phyloP scores from a whole-genome alignment of 2,329 filamentous ascomycete species.

The Aspergillus fijiensis region DNA sequence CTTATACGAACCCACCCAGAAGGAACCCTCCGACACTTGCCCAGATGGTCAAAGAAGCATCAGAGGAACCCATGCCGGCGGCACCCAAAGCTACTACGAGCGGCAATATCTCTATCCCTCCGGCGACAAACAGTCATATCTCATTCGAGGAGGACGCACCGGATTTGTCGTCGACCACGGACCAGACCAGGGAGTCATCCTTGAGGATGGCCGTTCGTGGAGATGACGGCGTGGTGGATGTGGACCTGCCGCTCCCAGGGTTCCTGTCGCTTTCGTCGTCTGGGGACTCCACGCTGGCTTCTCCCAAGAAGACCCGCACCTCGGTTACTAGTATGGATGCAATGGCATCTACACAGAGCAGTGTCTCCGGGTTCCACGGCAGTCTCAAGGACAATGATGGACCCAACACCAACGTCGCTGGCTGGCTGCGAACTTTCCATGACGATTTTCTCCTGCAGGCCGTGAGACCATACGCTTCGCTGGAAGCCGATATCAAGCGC shows the following conservation, averaged over 20 bases:
- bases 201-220: conserved; percentile 57
- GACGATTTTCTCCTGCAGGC: conserved; percentile 61
- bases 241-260: conserved; percentile 57
- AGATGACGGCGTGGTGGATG: conserved; percentile 61
- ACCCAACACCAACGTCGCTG: conserved; percentile 56
- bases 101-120: conserved; percentile 39
- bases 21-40: conserved; percentile 30
- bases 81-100: conserved; percentile 25
- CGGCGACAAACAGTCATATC: conserved; percentile 21
- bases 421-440: conserved; percentile 58
- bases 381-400: conserved; percentile 41
- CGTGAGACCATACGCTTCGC: conserved; percentile 53
- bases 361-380: conserved; percentile 36
- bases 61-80: conserved; percentile 20
- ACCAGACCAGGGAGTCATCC: conserved; percentile 44
- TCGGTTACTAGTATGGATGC: conserved; percentile 55
- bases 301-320: conserved; percentile 44
- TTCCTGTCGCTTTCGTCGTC: conserved; percentile 50
- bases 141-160: conserved; percentile 26
- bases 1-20: conserved; percentile 24
- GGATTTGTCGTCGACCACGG: conserved; percentile 28
- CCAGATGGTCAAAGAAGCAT: conserved; percentile 37
- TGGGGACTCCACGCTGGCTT: conserved; percentile 46
- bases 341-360: conserved; percentile 46
- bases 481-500: conserved; percentile 56